Conservation (phyloP, 129 eudicot species). For the Deinandra increscens region DNA sequence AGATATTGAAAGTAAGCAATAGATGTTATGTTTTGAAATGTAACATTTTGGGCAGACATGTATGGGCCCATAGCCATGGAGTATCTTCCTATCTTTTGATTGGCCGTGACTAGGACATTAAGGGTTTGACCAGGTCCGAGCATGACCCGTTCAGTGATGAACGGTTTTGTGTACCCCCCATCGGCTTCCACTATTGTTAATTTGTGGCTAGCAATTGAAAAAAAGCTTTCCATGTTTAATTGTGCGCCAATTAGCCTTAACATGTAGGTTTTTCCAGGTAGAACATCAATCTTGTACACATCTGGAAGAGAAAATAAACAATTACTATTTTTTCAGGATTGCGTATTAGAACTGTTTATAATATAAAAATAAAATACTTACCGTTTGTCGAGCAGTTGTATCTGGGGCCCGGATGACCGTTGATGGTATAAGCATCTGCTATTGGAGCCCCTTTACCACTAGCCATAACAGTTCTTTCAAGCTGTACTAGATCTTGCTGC, state of each 20-base stretch:
- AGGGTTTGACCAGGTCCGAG: slow-evolving; percentile 80
- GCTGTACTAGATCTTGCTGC: slow-evolving; percentile 50
- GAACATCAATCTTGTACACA: slow-evolving; percentile 57
- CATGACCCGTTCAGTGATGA: slow-evolving; percentile 58
- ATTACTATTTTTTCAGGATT: not conserved
- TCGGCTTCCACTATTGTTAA: slow-evolving; percentile 72
- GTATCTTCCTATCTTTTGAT: slow-evolving; percentile 60
- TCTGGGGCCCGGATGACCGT: slow-evolving; percentile 79
- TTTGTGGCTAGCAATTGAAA: slow-evolving; percentile 68
- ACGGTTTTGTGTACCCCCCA: slow-evolving; percentile 70
- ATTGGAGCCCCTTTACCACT: slow-evolving; percentile 58
- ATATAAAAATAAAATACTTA: not conserved
- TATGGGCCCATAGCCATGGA: slow-evolving; percentile 81
- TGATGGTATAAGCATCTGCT: slow-evolving; percentile 71
- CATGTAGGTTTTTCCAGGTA: slow-evolving; percentile 66
- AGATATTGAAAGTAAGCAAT: slow-evolving; percentile 65
- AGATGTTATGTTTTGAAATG: slow-evolving; percentile 64
- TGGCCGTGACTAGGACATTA: slow-evolving; percentile 64
- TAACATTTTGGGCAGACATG: slow-evolving; percentile 55
- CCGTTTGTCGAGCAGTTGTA: slow-evolving; percentile 57
- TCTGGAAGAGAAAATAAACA: slow-evolving; percentile 34
- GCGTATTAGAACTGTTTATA: not conserved
- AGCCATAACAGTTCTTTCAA: slow-evolving; percentile 48
- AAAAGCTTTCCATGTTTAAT: slow-evolving; percentile 65
- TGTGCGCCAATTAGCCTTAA: slow-evolving; percentile 69